These are phyloP conservation scores for Tricholoma hemisulphureum DNA, from an alignment of 768 basidiomycete genomes.

Conservation along the genomic window DNA sequence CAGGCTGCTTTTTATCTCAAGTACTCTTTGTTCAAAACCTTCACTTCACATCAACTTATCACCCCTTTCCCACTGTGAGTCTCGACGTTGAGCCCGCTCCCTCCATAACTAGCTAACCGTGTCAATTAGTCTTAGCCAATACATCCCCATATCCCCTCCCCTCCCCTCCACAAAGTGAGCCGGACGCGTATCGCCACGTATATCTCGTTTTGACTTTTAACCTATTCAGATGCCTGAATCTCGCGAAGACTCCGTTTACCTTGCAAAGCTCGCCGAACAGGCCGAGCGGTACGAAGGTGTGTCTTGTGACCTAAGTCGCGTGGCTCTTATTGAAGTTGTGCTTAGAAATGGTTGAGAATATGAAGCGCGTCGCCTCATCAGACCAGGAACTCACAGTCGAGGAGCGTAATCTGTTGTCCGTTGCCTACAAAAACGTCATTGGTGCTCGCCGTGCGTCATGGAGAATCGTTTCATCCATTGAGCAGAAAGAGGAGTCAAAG, in stretches of 20 bases:
- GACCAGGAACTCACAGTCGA: slow-evolving; percentile 98
- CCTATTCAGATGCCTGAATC: slow-evolving; percentile 68
- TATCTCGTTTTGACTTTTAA: slow-evolving; percentile 30
- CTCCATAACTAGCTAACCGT: slow-evolving; percentile 5
- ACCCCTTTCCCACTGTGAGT: slow-evolving; percentile 43
- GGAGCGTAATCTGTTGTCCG: slow-evolving; percentile 96
- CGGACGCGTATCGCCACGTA: slow-evolving; percentile 33
- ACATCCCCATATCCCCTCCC: slow-evolving; percentile 23
- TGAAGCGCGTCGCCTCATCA: slow-evolving; percentile 97
- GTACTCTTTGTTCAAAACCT: slow-evolving; percentile 45
- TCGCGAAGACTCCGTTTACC: slow-evolving; percentile 98
- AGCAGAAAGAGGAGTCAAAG: slow-evolving; percentile 99
- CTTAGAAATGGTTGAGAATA: slow-evolving; percentile 97
- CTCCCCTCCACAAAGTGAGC: slow-evolving; percentile 48
- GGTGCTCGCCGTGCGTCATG: slow-evolving; percentile 97
- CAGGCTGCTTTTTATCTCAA: slow-evolving; percentile 66
- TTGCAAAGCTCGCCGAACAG: slow-evolving; percentile 99
- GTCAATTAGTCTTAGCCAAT: slow-evolving; percentile 14
- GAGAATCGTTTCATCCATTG: slow-evolving; percentile 97
- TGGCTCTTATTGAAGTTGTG: slow-evolving; percentile 6
- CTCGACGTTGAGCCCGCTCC: slow-evolving; percentile 34
- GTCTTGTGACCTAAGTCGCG: slow-evolving; percentile 16
- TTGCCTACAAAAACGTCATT: slow-evolving; percentile 99
- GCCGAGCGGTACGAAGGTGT: slow-evolving; percentile 98
- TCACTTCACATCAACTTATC: slow-evolving; percentile 42